A percentile compares a stretch with the other conserved stretches of the same genome.
phyloP scores from a whole-genome alignment of 2,329 filamentous ascomycete genomes.

The Sporothrix inflata region DNA sequence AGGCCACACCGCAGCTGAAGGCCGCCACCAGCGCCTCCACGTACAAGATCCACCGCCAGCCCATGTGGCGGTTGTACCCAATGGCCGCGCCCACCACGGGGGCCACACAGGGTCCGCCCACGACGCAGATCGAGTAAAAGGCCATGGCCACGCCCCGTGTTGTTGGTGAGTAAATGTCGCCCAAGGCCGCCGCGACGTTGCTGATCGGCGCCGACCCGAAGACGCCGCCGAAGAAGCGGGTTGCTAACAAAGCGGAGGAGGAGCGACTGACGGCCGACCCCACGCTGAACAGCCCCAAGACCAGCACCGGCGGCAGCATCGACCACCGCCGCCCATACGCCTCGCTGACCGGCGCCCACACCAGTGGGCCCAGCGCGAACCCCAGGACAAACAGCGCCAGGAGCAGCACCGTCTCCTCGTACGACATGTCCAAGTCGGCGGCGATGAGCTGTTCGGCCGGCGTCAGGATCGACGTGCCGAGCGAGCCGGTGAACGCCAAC shows the following conservation, averaged over 20 bases:
- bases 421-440: constrained; percentile 46
- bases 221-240: constrained; percentile 67
- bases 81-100: constrained; percentile 49
- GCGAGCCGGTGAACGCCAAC: constrained; percentile 53
- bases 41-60: constrained; percentile 40
- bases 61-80: constrained; percentile 34
- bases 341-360: constrained; percentile 50
- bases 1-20: constrained; percentile 33
- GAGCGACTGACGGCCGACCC: constrained; percentile 56
- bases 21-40: constrained; percentile 37
- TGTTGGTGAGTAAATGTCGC: constrained; percentile 61
- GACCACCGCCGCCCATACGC: constrained; percentile 50
- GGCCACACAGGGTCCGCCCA: constrained; percentile 46
- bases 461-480: constrained; percentile 55
- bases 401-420: constrained; percentile 49
- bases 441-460: constrained; percentile 46
- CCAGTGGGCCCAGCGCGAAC: constrained; percentile 47
- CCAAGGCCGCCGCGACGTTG: constrained; percentile 66
- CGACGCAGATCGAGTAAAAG: constrained; percentile 46
- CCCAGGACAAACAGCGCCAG: constrained; percentile 50
- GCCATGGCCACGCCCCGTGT: constrained; percentile 59
- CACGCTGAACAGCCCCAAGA: constrained; percentile 51
- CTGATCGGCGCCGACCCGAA: constrained; percentile 66
- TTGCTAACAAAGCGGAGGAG: constrained; percentile 62
- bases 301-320: constrained; percentile 48